Evolutionary conservation across 2,329 filamentous ascomycete genomes (phyloP), one percentile per base, ranked within the genome.

Genomic region (Cladosporium velox): DNA sequence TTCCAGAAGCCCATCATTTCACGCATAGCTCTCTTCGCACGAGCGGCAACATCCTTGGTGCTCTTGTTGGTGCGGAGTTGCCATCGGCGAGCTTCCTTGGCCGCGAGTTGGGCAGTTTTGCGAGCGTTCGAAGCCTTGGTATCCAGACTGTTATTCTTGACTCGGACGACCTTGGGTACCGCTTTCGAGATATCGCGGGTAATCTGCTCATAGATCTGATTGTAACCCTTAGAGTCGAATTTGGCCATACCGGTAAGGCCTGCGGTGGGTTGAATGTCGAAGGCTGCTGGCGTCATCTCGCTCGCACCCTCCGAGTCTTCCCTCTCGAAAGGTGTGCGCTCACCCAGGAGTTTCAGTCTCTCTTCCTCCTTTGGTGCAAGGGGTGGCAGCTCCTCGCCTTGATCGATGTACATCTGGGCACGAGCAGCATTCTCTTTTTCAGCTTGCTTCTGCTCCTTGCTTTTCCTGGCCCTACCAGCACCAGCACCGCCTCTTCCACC

Each of bases 1-100:
- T 98, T 98, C 95, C 95, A 99, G 85, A 98, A 99, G 66, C 91
- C 89, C 87, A 97, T 95, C 95, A 99, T 99, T 80, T 99, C 95
- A 77, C 95, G 89, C 95, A 99, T 99, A 67, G 94, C 94, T 71
- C 95, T 91, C 84, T 99, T 99, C 66, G 95, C 95, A 58, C 95
- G 89, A 51, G 95, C 95, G 77, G 98, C 95, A 4, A 96, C 91
- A 78, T 99, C 95, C 79, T 99, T 99, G 78, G 91, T 95, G 76
- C 93, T 96, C 85, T 99, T 98, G 83, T 99, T 99, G 64, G 95
- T 99, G 51, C 93, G 91, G 67, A 96, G 87, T 79, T 99, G 96
- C 95, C 95, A 99, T 75, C 96, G 87, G 75, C 96, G 93, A 64
- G 95, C 94, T 80, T 99, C 95, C 77, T 99, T 99, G 68, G 94